Evolutionary conservation across 768 basidiomycete genomes (phyloP).

Genomic region (Lentinula sp.): DNA sequence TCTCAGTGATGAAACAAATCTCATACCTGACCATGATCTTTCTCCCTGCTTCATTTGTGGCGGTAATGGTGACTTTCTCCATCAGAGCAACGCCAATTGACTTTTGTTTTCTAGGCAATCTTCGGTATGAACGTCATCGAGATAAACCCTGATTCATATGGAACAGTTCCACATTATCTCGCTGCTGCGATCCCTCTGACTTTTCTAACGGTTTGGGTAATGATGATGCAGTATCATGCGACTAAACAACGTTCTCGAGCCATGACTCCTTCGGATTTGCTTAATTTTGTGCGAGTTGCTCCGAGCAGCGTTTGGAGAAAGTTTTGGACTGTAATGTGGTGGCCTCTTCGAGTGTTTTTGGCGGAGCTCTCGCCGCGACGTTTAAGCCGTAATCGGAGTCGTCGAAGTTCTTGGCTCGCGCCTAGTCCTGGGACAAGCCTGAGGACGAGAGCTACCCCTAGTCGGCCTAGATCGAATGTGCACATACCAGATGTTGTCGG

Average conservation of each 20-base stretch:
- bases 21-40: constrained; percentile 59
- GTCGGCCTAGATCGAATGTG: background rate
- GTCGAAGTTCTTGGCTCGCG: background rate
- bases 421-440: constrained; percentile 4
- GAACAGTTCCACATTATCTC: constrained; percentile 32
- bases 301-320: background rate
- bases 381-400: background rate
- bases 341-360: background rate
- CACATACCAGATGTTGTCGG: background rate
- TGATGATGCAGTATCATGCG: constrained; percentile 33
- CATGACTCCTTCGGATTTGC: background rate
- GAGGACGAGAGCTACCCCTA: background rate
- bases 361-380: background rate
- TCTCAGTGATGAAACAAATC: constrained; percentile 43
- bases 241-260: background rate
- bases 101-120: constrained; percentile 25
- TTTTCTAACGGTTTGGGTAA: constrained; percentile 35
- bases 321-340: constrained; percentile 1
- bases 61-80: constrained; percentile 20
- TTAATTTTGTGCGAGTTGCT: background rate
- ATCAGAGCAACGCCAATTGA: background rate
- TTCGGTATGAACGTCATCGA: constrained; percentile 55
- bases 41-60: constrained; percentile 47
- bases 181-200: constrained; percentile 36
- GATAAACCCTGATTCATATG: constrained; percentile 24